Evolutionary conservation across 306 rosid genomes (phyloP).

Genomic region (Quercus dentata): DNA sequence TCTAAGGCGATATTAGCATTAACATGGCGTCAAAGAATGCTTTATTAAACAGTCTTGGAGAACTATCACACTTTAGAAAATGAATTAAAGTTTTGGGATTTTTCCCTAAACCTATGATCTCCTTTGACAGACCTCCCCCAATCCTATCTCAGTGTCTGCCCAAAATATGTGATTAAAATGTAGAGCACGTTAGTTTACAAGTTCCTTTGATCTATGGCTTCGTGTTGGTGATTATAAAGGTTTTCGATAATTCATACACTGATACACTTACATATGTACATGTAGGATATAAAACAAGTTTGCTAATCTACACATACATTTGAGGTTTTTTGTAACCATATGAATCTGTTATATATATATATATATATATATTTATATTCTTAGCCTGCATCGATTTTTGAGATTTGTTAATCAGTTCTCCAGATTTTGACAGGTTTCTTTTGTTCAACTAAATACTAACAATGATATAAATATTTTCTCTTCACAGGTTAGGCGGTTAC

Average conservation of each 20-base stretch:
- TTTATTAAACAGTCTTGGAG: background rate
- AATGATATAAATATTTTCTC: conserved; percentile 14
- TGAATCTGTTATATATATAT: background rate
- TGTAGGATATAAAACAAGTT: too few relatives aligned
- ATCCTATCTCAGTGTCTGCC: background rate
- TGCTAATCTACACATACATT: background rate
- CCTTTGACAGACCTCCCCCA: too few relatives aligned
- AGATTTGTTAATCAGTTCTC: background rate
- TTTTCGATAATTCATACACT: too few relatives aligned
- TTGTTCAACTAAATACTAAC: conserved; percentile 10
- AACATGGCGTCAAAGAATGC: background rate
- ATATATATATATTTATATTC: background rate
- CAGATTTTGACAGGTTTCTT: background rate
- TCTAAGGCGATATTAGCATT: background rate
- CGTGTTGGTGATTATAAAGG: too few relatives aligned
- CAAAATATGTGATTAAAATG: background rate
- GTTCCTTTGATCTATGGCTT: background rate
- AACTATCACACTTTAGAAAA: background rate
- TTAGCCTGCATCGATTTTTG: too few relatives aligned
- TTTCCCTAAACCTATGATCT: background rate
- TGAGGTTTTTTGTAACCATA: background rate
- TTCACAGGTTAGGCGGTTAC: conserved; percentile 75
- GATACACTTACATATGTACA: too few relatives aligned
- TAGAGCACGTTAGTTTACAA: background rate
- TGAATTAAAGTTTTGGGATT: background rate